Evolutionary conservation across 228 moss, liverwort and hornwort genomes (phyloP).

Genomic region (Sphagnum fallax): DNA sequence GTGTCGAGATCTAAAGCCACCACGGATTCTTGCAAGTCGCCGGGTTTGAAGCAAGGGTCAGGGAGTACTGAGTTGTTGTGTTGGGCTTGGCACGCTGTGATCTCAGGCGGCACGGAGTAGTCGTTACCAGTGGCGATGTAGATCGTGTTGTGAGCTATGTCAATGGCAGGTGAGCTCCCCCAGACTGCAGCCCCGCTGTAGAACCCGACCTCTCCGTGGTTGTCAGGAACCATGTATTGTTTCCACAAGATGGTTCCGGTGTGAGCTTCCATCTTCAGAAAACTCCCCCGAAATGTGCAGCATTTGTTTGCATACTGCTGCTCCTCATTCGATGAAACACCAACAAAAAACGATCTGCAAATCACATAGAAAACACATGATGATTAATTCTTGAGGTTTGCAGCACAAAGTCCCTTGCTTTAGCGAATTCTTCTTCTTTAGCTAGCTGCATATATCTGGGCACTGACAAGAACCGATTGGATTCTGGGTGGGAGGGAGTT

Average conservation of each 20-base stretch:
- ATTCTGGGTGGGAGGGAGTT: background rate
- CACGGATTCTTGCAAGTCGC: constrained; percentile 2
- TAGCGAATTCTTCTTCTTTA: background rate
- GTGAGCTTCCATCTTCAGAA: constrained; percentile 6
- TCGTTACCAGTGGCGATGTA: constrained; percentile 12
- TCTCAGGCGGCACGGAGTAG: constrained; percentile 7
- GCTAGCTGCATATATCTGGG: too few relatives aligned
- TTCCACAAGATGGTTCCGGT: constrained; percentile 7
- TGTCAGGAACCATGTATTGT: constrained; percentile 10
- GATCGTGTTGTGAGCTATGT: background rate
- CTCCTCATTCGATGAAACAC: constrained; percentile 10
- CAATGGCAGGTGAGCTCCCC: constrained; percentile 17
- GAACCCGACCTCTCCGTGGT: background rate
- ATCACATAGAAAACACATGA: too few relatives aligned
- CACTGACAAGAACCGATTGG: background rate
- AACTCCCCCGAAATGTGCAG: constrained; percentile 15
- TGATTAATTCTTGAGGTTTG: background rate
- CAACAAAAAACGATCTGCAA: constrained; percentile 10
- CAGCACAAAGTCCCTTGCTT: background rate
- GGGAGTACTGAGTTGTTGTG: constrained; percentile 2
- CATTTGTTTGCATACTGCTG: background rate
- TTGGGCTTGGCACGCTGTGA: constrained; percentile 2
- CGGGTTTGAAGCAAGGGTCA: constrained; percentile 8
- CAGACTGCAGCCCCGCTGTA: constrained; percentile 10
- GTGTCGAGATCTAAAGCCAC: constrained; percentile 9